phyloP scores from a whole-genome alignment of 495 filamentous ascomycete genomes.

The Acidiella bohemica region DNA sequence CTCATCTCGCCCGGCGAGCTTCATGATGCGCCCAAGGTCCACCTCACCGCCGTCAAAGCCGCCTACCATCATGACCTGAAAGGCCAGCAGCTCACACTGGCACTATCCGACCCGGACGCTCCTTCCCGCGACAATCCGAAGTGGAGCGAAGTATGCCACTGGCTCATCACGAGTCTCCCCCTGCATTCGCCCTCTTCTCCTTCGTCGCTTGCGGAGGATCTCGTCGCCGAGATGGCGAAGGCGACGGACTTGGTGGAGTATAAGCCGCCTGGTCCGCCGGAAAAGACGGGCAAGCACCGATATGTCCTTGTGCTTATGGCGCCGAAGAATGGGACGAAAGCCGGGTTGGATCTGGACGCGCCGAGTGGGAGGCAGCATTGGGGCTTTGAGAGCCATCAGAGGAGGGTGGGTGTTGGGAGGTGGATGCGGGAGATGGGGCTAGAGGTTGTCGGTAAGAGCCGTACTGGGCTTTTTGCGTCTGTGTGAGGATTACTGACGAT shows the following conservation, averaged over 20 bases:
- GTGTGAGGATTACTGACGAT: background rate
- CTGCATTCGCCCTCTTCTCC: no score
- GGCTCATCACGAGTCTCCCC: slow-evolving; percentile 45
- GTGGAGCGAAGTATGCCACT: slow-evolving; percentile 62
- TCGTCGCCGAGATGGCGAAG: background rate
- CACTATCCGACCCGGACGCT: slow-evolving; percentile 58
- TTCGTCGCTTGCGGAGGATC: slow-evolving; percentile 18
- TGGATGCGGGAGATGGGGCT: slow-evolving; percentile 52
- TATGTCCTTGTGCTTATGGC: slow-evolving; percentile 52
- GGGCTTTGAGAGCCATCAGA: slow-evolving; percentile 42
- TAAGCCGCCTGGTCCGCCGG: slow-evolving; percentile 48
- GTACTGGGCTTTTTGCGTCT: background rate
- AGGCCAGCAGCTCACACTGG: slow-evolving; percentile 34
- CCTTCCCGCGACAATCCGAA: slow-evolving; percentile 49
- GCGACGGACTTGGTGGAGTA: slow-evolving; percentile 24
- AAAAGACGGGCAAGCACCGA: slow-evolving; percentile 52
- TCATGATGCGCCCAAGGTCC: slow-evolving; percentile 38
- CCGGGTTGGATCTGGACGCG: slow-evolving; percentile 33
- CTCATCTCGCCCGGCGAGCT: slow-evolving; percentile 39
- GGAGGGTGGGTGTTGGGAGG: slow-evolving; percentile 45
- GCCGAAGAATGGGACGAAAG: slow-evolving; percentile 29
- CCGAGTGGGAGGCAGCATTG: slow-evolving; percentile 48
- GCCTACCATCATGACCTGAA: no score
- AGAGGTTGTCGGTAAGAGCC: slow-evolving; percentile 44
- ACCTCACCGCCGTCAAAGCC: slow-evolving; percentile 24